Percentiles rank a stretch among this genome's conserved stretches.
Evolutionary conservation across 306 rosid species (phyloP).

Genomic region (Pueraria montana): DNA sequence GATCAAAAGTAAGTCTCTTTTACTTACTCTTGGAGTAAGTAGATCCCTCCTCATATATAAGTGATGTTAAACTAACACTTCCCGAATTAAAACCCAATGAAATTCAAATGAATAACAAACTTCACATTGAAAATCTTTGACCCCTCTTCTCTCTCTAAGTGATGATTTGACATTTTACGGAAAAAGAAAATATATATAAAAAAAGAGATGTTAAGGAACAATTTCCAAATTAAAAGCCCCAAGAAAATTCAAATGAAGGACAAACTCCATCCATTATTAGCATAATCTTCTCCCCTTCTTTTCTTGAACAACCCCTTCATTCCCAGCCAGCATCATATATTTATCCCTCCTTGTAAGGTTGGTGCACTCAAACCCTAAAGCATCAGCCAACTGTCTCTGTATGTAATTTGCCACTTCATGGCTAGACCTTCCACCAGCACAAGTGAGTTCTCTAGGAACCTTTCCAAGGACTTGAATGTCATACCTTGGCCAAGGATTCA

Average conservation of each 20-base stretch:
- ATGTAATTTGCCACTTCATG: slow-evolving; percentile 45
- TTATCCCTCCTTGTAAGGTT: slow-evolving; percentile 47
- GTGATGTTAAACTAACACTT: neutral
- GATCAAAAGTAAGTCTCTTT: no score
- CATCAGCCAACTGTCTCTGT: slow-evolving; percentile 20
- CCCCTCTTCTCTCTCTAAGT: neutral
- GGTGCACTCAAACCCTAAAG: slow-evolving; percentile 49
- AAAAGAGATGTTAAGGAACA: neutral
- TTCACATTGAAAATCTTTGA: neutral
- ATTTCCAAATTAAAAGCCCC: neutral
- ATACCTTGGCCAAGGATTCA: slow-evolving; percentile 44
- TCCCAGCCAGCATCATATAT: slow-evolving; percentile 47
- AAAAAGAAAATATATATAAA: neutral
- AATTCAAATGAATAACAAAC: neutral
- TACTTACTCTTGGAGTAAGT: no score
- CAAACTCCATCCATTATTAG: neutral
- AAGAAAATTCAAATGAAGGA: neutral
- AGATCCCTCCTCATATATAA: no score
- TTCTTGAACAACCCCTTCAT: slow-evolving; percentile 44
- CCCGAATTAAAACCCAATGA: neutral
- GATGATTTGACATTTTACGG: neutral
- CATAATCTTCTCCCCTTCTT: neutral
- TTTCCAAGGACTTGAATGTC: slow-evolving; percentile 35
- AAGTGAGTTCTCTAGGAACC: slow-evolving; percentile 27
- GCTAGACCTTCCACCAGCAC: slow-evolving; percentile 37